A percentile compares a stretch with the other conserved stretches of the same genome.
Evolutionary conservation across 192 early-diverging fungal genomes (phyloP).

Genomic region (Podila minutissima): DNA sequence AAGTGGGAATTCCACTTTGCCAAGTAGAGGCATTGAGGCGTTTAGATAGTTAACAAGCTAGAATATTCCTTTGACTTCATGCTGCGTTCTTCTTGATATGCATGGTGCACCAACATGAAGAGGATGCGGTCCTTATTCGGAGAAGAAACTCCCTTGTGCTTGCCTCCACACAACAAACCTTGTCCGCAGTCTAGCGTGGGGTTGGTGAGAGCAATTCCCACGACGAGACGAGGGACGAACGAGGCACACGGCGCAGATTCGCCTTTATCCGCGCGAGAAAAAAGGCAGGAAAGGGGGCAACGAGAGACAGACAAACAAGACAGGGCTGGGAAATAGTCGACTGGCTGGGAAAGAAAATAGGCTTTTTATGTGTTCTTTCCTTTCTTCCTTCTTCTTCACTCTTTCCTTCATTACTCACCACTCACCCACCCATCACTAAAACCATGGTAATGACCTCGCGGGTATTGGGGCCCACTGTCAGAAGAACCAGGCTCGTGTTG

Average conservation of each 20-base stretch:
- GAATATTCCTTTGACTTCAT: too few species aligned
- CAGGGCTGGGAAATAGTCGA: too few species aligned
- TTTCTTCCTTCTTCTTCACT: slow-evolving; percentile 5
- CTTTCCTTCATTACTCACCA: neutral
- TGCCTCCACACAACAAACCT: neutral
- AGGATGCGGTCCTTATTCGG: too few species aligned
- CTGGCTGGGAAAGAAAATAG: too few species aligned
- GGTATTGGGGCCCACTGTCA: slow-evolving; percentile 13
- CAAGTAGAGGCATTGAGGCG: slow-evolving; percentile 25
- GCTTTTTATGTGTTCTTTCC: neutral
- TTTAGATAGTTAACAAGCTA: neutral
- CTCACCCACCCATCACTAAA: neutral
- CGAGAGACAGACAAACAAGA: too few species aligned
- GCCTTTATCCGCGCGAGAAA: too few species aligned
- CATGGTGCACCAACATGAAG: too few species aligned
- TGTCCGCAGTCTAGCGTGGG: neutral
- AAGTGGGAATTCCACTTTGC: slow-evolving; percentile 91
- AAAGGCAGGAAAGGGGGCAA: too few species aligned
- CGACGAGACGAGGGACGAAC: too few species aligned
- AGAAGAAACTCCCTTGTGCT: too few species aligned
- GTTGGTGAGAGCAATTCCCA: too few species aligned
- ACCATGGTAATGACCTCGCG: slow-evolving; percentile 42
- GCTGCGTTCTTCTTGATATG: neutral
- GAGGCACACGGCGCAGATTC: too few species aligned
- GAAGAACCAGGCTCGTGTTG: neutral